phyloP scores from a whole-genome alignment of 495 filamentous ascomycete genomes.

The Xylaria grammica region DNA sequence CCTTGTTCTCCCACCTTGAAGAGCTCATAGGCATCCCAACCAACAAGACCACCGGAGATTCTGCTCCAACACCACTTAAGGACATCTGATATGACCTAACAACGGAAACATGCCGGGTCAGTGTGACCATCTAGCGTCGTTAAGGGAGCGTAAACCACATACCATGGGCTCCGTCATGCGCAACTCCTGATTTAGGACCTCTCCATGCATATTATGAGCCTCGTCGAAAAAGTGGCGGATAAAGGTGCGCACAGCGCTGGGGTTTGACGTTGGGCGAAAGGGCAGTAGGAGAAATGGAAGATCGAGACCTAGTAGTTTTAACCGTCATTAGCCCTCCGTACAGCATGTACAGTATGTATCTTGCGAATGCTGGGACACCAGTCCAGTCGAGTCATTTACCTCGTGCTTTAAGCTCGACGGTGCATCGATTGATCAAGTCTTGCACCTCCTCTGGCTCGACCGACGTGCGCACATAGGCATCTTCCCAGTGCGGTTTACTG shows the following conservation, averaged over 20 bases:
- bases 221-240: slow-evolving; percentile 89
- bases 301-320: slow-evolving; percentile 69
- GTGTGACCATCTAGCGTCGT: background rate
- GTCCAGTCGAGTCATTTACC: slow-evolving; percentile 56
- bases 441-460: slow-evolving; percentile 91
- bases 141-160: slow-evolving; percentile 29
- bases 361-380: background rate
- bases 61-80: slow-evolving; percentile 99
- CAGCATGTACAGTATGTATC: slow-evolving; percentile 5
- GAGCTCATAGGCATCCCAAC: slow-evolving; percentile 95
- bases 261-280: slow-evolving; percentile 89
- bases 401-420: slow-evolving; percentile 90
- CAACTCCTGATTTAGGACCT: slow-evolving; percentile 80
- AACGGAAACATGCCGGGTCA: slow-evolving; percentile 24
- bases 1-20: slow-evolving; percentile 95
- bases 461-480: slow-evolving; percentile 85
- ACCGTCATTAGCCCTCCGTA: slow-evolving; percentile 38
- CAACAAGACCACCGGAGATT: slow-evolving; percentile 88
- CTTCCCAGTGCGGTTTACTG: slow-evolving; percentile 79
- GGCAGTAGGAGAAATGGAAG: slow-evolving; percentile 94
- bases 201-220: slow-evolving; percentile 61
- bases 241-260: slow-evolving; percentile 87
- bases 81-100: slow-evolving; percentile 87
- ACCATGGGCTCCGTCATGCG: slow-evolving; percentile 95
- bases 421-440: slow-evolving; percentile 81